Conservation (phyloP, 1,139 yeast genomes). For the Kodamaea plutei region DNA sequence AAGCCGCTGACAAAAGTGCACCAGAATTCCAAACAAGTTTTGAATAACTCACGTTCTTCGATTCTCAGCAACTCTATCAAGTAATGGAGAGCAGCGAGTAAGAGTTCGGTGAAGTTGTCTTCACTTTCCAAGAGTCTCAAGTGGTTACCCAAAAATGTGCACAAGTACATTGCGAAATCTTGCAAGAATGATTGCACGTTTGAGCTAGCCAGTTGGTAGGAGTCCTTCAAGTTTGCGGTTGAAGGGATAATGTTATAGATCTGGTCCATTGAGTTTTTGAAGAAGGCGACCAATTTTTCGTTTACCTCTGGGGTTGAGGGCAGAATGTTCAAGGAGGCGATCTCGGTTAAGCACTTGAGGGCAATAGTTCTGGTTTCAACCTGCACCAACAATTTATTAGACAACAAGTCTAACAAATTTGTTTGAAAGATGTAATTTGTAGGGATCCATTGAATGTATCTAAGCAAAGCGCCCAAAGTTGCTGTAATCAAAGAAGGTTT, state of each 20-base stretch:
- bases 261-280: conserved; percentile 70
- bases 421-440: conserved; percentile 86
- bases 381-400: conserved; percentile 73
- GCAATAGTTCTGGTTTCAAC: conserved; percentile 80
- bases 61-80: conserved; percentile 82
- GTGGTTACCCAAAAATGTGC: conserved; percentile 79
- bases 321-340: conserved; percentile 53
- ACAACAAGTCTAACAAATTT: conserved; percentile 64
- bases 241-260: conserved; percentile 71
- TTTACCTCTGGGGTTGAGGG: conserved; percentile 56
- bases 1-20: conserved; percentile 72
- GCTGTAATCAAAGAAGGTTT: conserved; percentile 80
- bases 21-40: conserved; percentile 96
- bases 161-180: conserved; percentile 89
- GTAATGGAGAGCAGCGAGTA: conserved; percentile 72
- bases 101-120: conserved; percentile 53
- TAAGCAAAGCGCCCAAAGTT: conserved; percentile 76
- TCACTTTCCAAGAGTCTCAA: conserved; percentile 67
- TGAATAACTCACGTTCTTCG: conserved; percentile 93
- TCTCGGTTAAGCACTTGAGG: conserved; percentile 89
- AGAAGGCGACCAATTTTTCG: conserved; percentile 64
- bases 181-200: conserved; percentile 91
- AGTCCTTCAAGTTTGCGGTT: conserved; percentile 64
- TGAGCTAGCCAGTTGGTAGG: conserved; percentile 73
- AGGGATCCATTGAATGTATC: conserved; percentile 95